A percentile compares a stretch with the other conserved stretches of the same genome.
Evolutionary conservation across 2,329 filamentous ascomycete genomes (phyloP).

Genomic region (Alternaria novae-zelandiae): DNA sequence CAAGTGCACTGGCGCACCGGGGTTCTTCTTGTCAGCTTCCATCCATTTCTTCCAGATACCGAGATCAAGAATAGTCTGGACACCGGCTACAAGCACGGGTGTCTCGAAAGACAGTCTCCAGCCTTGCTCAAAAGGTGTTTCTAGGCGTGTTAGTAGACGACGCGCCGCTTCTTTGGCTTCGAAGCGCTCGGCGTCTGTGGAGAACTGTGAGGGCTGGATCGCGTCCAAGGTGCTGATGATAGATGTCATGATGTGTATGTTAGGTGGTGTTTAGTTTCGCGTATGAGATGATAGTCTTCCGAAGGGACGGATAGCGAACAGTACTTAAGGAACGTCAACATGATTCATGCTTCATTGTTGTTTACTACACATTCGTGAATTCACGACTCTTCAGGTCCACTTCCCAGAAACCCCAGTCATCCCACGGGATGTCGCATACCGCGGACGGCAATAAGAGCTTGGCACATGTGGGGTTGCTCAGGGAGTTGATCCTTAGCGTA

Average conservation of each 20-base stretch:
- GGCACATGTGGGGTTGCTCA: background rate
- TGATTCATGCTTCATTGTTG: background rate
- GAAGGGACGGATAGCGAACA: background rate
- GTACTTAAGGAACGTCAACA: background rate
- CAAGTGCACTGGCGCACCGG: background rate
- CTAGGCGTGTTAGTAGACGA: constrained; percentile 1
- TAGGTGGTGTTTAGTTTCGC: background rate
- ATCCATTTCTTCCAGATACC: constrained; percentile 10
- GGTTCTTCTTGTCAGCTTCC: background rate
- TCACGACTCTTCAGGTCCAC: background rate
- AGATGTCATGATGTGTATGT: background rate
- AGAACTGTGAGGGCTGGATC: background rate
- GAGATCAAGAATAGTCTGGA: background rate
- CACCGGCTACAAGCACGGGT: constrained; percentile 1
- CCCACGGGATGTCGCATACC: background rate
- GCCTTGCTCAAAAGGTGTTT: constrained; percentile 6
- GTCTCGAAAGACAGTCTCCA: constrained; percentile 7
- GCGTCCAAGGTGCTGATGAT: background rate
- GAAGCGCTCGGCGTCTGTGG: background rate
- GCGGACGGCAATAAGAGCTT: background rate
- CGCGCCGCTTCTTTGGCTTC: constrained; percentile 8
- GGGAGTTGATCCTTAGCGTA: constrained; percentile 5
- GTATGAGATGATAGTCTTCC: background rate
- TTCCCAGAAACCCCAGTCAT: background rate
- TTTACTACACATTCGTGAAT: background rate